Evolutionary conservation across 2,329 filamentous ascomycete genomes (phyloP).

Genomic region (Passalora sequoiae): DNA sequence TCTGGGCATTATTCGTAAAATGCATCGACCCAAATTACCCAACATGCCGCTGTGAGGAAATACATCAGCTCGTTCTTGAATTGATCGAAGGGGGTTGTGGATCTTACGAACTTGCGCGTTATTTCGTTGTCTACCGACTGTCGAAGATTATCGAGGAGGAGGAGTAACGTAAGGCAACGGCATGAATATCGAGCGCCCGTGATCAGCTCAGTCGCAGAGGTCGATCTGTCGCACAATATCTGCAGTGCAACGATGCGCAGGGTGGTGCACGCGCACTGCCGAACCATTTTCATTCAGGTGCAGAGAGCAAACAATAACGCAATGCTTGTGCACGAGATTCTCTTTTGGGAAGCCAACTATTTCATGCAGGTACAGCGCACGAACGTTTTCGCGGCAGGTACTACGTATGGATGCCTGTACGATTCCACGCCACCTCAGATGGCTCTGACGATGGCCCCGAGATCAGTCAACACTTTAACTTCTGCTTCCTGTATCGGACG

Average conservation of each 20-base stretch:
- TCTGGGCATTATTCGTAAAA: too few relatives aligned
- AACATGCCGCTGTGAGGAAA: too few relatives aligned
- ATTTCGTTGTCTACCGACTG: too few relatives aligned
- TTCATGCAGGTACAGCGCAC: slow-evolving; percentile 1
- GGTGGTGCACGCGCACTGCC: neutral
- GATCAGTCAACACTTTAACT: neutral
- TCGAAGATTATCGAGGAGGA: too few relatives aligned
- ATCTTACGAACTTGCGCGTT: too few relatives aligned
- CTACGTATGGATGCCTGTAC: neutral
- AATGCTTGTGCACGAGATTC: neutral
- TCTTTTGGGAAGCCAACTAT: neutral
- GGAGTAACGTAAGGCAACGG: too few relatives aligned
- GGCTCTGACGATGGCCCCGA: neutral
- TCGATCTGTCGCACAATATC: neutral
- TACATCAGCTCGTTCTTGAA: too few relatives aligned
- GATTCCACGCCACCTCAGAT: neutral
- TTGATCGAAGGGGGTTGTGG: too few relatives aligned
- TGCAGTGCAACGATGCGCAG: neutral
- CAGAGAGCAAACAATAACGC: slow-evolving; percentile 1
- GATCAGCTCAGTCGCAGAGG: neutral
- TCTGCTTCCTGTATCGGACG: neutral
- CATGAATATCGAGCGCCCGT: neutral
- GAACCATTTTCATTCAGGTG: neutral
- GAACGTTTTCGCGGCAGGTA: slow-evolving; percentile 2
- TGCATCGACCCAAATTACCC: too few relatives aligned